Percentiles rank a stretch among this genome's conserved stretches.
Conservation (phyloP, 495 filamentous ascomycete species). For the Penicillium cinerascens region DNA sequence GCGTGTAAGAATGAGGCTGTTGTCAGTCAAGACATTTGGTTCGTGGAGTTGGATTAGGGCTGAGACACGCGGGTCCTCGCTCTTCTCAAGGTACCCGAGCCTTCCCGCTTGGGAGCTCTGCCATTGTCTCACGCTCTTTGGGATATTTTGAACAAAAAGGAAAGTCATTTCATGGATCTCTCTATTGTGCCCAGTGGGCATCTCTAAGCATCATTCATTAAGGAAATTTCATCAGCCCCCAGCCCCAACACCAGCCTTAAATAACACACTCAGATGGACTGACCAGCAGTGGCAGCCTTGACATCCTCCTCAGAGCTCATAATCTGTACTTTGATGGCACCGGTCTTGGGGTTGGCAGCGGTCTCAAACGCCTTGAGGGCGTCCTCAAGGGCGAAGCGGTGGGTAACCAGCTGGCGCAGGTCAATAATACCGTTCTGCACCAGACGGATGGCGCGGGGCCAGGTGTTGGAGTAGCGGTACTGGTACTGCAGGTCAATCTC, state of each 20-base stretch:
- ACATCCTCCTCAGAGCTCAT: conserved; percentile 50
- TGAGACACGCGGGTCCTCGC: not conserved
- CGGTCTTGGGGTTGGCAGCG: conserved; percentile 80
- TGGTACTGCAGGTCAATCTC: conserved; percentile 95
- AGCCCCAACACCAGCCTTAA: not conserved
- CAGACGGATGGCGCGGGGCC: conserved; percentile 87
- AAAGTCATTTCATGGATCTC: conserved; percentile 15
- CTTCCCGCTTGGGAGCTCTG: too few species aligned
- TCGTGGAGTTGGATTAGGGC: not conserved
- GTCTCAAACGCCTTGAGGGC: conserved; percentile 86
- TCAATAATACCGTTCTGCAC: conserved; percentile 79
- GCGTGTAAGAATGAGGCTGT: not conserved
- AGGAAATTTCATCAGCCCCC: conserved; percentile 13
- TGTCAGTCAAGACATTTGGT: not conserved
- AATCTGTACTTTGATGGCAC: conserved; percentile 95
- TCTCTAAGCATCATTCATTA: conserved; percentile 24
- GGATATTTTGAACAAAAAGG: not conserved
- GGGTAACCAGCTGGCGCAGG: conserved; percentile 77
- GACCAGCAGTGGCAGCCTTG: conserved; percentile 38
- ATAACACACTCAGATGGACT: conserved; percentile 23
- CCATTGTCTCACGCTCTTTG: too few species aligned
- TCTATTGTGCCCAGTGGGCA: conserved; percentile 14
- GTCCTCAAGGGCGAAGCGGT: conserved; percentile 80
- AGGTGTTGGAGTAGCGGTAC: conserved; percentile 93
- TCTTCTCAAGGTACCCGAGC: not conserved